Base-by-base conservation (phyloP, 164 flowering plant genomes). In the Nymphaea colorata region DNA sequence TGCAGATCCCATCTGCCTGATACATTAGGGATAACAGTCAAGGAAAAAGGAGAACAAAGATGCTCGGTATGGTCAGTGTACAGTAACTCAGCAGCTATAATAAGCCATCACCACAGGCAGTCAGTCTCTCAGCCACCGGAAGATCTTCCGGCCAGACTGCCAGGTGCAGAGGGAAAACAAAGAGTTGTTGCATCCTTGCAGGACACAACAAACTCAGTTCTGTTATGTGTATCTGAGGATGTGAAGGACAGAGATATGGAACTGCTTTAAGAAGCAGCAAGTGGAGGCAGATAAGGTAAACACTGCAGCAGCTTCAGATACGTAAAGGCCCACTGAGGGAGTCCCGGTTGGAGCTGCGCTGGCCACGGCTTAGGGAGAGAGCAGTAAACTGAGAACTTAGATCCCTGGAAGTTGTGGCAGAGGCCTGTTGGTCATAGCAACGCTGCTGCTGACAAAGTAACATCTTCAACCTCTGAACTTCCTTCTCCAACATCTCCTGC, bases 401-500 rank as follows among this genome's bases (percentile, higher is more conserved):
- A 67, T 89, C 97, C 78, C 80, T 79, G 77, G 97, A 95, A 68
- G 82, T 70, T 64, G 91, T 69, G 44, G 86, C 60, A 6, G 80
- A 80, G 53, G 66, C 80, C 43, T 75, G 82, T 64, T 74, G 86
- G 41, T 76, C 82, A 64, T 75, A 78, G 42, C 14, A 43, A 59
- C 62, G 79, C 55, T 77, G 86, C 51, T 75, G 84, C 64, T 79
- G 84, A 69, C 77, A 84, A 63, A 81, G 81, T 74, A 88, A 59
- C 36, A 79, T 68, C 68, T 85, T 76, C 60, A 94, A 83, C 75
- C 98, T 85, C 61, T 76, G 84, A 59, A 83, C 85, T 82, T 94
- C 98, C 68, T 88, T 88, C 86, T 94, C 98, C 79, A 94, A 70
- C 12, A 91, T 81, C 71, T 94, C 99, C 15, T 94, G 96, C 79